Evolutionary conservation across 768 basidiomycete species (phyloP).

Genomic region (Mycena galericulata): DNA sequence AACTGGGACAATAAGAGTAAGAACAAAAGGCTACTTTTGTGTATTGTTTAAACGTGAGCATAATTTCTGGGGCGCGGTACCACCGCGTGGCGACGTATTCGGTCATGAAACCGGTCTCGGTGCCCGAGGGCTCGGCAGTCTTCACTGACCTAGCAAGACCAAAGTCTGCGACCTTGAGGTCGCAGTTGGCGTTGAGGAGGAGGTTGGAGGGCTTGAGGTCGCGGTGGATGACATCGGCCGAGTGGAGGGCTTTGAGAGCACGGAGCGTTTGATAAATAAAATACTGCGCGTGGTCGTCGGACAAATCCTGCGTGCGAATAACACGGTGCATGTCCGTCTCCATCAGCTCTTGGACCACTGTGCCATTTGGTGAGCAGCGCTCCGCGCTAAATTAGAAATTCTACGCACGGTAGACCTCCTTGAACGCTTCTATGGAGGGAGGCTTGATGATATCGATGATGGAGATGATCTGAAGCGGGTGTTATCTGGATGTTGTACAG

Average conservation of each 20-base stretch:
- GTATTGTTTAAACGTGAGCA: constrained; percentile 99
- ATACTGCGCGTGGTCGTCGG: constrained; percentile 95
- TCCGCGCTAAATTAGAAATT: not conserved
- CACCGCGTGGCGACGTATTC: constrained; percentile 98
- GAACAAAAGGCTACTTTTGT: constrained; percentile 63
- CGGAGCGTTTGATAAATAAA: constrained; percentile 95
- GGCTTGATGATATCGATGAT: constrained; percentile 93
- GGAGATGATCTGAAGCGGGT: constrained; percentile 77
- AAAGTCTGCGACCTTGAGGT: constrained; percentile 96
- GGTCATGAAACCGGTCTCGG: constrained; percentile 92
- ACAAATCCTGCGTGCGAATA: constrained; percentile 93
- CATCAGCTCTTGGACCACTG: constrained; percentile 93
- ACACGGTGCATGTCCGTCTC: constrained; percentile 98
- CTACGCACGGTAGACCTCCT: constrained; percentile 81
- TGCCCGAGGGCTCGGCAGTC: constrained; percentile 87
- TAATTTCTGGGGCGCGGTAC: constrained; percentile 99
- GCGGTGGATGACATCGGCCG: constrained; percentile 95
- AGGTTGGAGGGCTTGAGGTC: constrained; percentile 98
- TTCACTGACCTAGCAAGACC: constrained; percentile 92
- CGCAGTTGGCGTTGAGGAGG: constrained; percentile 97
- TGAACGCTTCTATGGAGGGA: constrained; percentile 82
- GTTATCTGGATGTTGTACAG: constrained; percentile 91
- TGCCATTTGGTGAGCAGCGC: constrained; percentile 29
- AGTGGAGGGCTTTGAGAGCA: constrained; percentile 95
- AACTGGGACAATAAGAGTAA: constrained; percentile 23